A percentile compares a stretch with the other conserved stretches of the same genome.
Evolutionary conservation across 2,329 filamentous ascomycete species (phyloP).

Genomic region (Venturia carpophila): DNA sequence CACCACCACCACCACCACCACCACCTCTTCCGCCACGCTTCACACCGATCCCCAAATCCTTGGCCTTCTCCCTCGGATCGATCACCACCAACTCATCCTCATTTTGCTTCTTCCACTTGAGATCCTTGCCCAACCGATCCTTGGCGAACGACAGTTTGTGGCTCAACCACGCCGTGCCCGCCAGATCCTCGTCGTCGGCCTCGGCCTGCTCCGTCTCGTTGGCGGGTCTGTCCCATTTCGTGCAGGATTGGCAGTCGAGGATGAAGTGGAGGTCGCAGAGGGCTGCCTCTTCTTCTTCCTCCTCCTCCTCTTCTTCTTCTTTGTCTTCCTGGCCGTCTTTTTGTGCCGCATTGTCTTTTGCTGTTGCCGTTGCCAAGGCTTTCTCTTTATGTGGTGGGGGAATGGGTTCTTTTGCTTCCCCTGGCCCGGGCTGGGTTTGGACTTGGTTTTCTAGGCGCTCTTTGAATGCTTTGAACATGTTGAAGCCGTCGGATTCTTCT

Average conservation of each 20-base stretch:
- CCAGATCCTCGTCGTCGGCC: conserved; percentile 49
- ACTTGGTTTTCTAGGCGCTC: conserved; percentile 52
- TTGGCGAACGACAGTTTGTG: conserved; percentile 81
- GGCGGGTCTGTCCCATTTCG: conserved; percentile 67
- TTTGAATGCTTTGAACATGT: conserved; percentile 71
- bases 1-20: conserved; percentile 23
- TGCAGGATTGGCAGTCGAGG: conserved; percentile 86
- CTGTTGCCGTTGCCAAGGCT: conserved; percentile 19
- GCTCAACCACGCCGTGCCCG: conserved; percentile 68
- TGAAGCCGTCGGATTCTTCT: conserved; percentile 50
- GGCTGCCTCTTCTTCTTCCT: conserved; percentile 59
- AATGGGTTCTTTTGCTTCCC: conserved; percentile 26
- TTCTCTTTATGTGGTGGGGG: conserved; percentile 24
- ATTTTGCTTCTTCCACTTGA: conserved; percentile 83
- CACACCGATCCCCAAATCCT: conserved; percentile 57
- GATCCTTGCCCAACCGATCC: conserved; percentile 81
- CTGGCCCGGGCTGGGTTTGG: conserved; percentile 21
- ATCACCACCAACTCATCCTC: conserved; percentile 90
- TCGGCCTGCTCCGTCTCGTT: conserved; percentile 51
- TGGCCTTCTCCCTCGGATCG: conserved; percentile 77
- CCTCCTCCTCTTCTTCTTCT: conserved; percentile 36
- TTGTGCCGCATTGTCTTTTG: conserved; percentile 22
- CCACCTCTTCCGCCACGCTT: conserved; percentile 49
- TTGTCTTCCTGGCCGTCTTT: conserved; percentile 47
- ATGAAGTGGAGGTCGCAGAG: conserved; percentile 96